Percentiles rank a stretch among this genome's conserved stretches.
Conservation (phyloP, 805 yeast genomes). For the Kluyveromyces nonfermentans region DNA sequence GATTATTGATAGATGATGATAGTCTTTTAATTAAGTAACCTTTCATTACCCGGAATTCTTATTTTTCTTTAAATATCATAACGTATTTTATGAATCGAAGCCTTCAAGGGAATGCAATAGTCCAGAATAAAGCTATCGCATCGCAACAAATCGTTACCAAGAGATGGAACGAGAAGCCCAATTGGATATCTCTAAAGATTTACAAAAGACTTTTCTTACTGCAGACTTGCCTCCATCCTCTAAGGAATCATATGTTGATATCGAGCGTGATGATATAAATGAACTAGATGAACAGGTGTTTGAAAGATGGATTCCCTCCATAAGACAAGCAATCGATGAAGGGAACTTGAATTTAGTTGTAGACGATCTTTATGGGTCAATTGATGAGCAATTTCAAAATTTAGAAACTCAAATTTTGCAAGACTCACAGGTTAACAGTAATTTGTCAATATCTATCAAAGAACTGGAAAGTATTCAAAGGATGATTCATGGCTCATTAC, state of each 20-base stretch:
- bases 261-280: slow-evolving; percentile 13
- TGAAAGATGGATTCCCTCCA: slow-evolving; percentile 28
- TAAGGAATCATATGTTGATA: neutral
- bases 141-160: neutral
- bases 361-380: slow-evolving; percentile 23
- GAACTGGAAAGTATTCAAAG: slow-evolving; percentile 53
- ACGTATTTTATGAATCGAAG: neutral
- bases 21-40: too few relatives aligned
- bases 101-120: neutral
- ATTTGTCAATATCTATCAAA: slow-evolving; percentile 41
- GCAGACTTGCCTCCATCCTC: slow-evolving; percentile 8
- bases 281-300: slow-evolving; percentile 22
- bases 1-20: too few relatives aligned
- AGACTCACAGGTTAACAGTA: slow-evolving; percentile 28
- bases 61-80: neutral
- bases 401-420: slow-evolving; percentile 25
- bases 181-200: slow-evolving; percentile 19
- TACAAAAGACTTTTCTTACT: slow-evolving; percentile 22
- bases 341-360: slow-evolving; percentile 16
- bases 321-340: slow-evolving; percentile 22
- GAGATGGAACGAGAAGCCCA: slow-evolving; percentile 24
- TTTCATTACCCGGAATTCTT: slow-evolving; percentile 1
- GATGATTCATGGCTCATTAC: slow-evolving; percentile 43
- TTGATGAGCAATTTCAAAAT: slow-evolving; percentile 29
- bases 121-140: neutral